Conservation (phyloP, 306 rosid species). For the Trichosanthes truncata region DNA sequence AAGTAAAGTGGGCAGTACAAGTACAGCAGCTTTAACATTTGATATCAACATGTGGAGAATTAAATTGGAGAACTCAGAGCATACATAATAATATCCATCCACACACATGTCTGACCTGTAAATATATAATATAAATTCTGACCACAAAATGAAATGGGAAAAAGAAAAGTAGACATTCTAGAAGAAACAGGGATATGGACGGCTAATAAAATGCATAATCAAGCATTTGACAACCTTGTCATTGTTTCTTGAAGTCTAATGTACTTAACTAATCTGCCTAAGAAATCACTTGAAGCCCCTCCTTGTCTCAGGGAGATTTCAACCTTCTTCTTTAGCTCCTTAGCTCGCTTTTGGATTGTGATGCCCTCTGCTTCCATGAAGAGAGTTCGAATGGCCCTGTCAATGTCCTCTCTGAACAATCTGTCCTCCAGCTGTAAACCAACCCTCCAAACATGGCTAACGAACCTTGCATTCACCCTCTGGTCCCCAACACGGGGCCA, state of each 20-base stretch:
- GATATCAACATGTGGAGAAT: not conserved
- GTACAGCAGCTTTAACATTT: not conserved
- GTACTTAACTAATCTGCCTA: slow-evolving; percentile 5
- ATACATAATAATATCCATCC: not conserved
- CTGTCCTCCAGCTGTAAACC: slow-evolving; percentile 38
- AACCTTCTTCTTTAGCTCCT: slow-evolving; percentile 33
- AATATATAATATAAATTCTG: not conserved
- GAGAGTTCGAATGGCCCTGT: slow-evolving; percentile 27
- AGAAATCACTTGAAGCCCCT: slow-evolving; percentile 17
- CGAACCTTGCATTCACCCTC: slow-evolving; percentile 46
- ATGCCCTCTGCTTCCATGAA: slow-evolving; percentile 34
- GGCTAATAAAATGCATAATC: slow-evolving; percentile 1
- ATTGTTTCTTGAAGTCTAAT: not conserved
- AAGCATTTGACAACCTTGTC: slow-evolving; percentile 6
- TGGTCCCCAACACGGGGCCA: slow-evolving; percentile 48
- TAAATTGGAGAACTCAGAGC: not conserved
- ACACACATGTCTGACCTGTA: not conserved
- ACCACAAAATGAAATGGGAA: not conserved
- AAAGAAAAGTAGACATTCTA: not conserved
- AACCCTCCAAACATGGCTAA: slow-evolving; percentile 43
- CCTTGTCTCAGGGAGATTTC: slow-evolving; percentile 18
- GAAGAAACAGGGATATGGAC: not conserved
- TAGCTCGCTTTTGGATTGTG: slow-evolving; percentile 34
- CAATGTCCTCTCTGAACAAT: slow-evolving; percentile 35
- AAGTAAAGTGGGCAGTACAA: not conserved